These are phyloP conservation scores for Synchytrium microbalum DNA, from an alignment of 371 early-diverging fungal species.

Conservation along the genomic window DNA sequence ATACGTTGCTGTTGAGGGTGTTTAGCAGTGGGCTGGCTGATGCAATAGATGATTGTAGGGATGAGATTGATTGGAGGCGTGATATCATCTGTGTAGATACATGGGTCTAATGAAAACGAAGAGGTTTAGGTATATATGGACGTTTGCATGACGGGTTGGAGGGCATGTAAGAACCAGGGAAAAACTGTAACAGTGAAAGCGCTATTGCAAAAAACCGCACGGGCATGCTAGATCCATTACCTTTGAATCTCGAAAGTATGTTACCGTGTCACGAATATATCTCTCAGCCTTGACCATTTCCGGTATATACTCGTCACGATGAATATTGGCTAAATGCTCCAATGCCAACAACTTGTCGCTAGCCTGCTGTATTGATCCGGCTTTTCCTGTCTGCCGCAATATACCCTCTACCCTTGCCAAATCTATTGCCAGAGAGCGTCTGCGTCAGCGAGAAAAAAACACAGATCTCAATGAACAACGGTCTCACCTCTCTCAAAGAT, in stretches of 20 bases:
- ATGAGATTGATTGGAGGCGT: constrained; percentile 39
- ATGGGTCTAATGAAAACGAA: constrained; percentile 19
- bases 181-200: no score
- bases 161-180: no score
- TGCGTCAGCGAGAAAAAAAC: neutral
- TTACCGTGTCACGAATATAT: constrained; percentile 29
- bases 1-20: constrained; percentile 26
- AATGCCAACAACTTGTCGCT: constrained; percentile 49
- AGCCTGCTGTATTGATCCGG: constrained; percentile 13
- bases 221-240: no score
- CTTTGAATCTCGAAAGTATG: constrained; percentile 18
- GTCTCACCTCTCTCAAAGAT: constrained; percentile 20
- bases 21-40: constrained; percentile 30
- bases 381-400: constrained; percentile 10
- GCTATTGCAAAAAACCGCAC: no score
- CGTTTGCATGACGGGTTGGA: no score
- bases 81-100: constrained; percentile 14
- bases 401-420: constrained; percentile 12
- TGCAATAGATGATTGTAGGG: constrained; percentile 45
- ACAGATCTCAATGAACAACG: constrained; percentile 5
- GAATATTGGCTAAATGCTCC: constrained; percentile 52
- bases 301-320: constrained; percentile 54
- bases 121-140: no score
- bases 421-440: constrained; percentile 5
- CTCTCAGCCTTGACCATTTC: constrained; percentile 20